Conservation (phyloP, 306 rosid species). For the Alnus glutinosa region DNA sequence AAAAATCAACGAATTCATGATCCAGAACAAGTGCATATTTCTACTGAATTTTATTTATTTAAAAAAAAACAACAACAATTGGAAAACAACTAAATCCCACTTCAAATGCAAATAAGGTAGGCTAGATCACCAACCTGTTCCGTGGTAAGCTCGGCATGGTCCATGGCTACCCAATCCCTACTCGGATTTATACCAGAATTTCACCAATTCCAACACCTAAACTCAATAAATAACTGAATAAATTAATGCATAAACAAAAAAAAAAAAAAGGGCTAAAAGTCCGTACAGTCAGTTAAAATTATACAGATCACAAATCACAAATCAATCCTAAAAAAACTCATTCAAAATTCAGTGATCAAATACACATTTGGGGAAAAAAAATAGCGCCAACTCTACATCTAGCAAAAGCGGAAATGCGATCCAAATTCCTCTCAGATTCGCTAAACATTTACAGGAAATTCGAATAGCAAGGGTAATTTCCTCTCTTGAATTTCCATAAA, state of each 20-base stretch:
- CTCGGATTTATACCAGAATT: constrained; percentile 22
- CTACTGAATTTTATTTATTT: not conserved
- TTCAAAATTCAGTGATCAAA: not conserved
- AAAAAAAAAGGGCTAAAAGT: not conserved
- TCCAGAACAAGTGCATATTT: not conserved
- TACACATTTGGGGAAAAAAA: not conserved
- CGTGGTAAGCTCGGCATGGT: constrained; percentile 76
- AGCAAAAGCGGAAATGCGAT: constrained; percentile 5
- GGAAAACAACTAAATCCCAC: constrained; percentile 8
- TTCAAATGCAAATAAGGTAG: constrained; percentile 12
- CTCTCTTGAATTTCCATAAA: not conserved
- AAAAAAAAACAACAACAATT: not conserved
- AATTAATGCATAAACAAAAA: not conserved
- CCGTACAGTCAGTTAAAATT: not conserved
- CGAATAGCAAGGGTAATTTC: not conserved
- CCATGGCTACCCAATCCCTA: constrained; percentile 44
- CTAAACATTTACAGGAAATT: not conserved
- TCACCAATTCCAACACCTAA: constrained; percentile 18
- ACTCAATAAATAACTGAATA: constrained; percentile 11
- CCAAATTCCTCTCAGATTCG: not conserved
- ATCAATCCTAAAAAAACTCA: not conserved
- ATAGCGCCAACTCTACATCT: not conserved
- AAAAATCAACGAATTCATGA: not conserved
- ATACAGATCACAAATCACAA: not conserved
- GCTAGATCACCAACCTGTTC: constrained; percentile 67